A percentile compares a stretch with the other conserved stretches of the same genome.
These are phyloP conservation scores for Rutstroemia sp. DNA, from an alignment of 2,329 filamentous ascomycete species.

Conservation along the genomic window DNA sequence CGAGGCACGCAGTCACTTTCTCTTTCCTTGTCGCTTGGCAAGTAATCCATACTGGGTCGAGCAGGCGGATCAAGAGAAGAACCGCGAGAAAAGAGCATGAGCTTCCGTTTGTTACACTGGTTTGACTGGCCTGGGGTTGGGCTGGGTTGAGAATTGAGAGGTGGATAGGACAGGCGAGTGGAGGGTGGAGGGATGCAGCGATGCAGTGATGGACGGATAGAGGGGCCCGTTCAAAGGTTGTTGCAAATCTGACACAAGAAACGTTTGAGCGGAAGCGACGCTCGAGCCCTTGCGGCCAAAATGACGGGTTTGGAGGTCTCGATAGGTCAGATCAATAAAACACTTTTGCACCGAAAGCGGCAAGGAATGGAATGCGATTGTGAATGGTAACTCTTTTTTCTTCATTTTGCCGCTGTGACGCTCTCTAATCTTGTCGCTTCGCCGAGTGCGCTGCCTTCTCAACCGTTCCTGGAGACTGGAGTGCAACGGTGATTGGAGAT, in stretches of 20 bases:
- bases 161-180: too few species aligned
- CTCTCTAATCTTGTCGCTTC: too few species aligned
- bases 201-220: too few species aligned
- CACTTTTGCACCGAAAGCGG: too few species aligned
- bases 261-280: background rate
- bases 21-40: background rate
- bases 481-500: too few species aligned
- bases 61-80: background rate
- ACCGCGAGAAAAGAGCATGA: background rate
- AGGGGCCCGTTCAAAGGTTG: background rate
- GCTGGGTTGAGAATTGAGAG: background rate
- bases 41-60: too few species aligned
- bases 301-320: background rate
- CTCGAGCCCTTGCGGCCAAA: background rate
- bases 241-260: constrained; percentile 7
- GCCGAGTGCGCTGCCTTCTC: too few species aligned
- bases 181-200: too few species aligned
- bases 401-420: too few species aligned
- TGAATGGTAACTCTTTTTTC: too few species aligned
- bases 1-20: background rate
- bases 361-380: too few species aligned
- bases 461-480: too few species aligned
- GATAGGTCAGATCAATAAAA: background rate
- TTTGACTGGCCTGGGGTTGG: background rate
- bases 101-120: constrained; percentile 1